Evolutionary conservation across 805 yeast genomes (phyloP), one percentile per base, ranked within the genome.

Genomic region (Kuraishia cidri): DNA sequence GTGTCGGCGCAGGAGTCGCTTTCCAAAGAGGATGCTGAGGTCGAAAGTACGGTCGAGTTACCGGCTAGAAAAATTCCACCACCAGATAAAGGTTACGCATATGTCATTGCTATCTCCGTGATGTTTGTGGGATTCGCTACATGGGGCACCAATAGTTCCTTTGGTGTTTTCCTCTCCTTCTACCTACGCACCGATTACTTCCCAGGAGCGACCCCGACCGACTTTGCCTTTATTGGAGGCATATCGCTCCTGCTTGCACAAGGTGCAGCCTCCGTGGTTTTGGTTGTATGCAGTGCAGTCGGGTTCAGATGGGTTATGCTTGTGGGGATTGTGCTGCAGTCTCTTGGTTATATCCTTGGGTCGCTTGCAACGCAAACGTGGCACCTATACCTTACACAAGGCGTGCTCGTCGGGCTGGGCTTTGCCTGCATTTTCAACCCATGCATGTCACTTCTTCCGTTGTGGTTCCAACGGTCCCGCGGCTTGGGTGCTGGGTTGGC

Each of bases 131-230:
- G n/a, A n/a, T 14, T 30, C 6, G 13, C 23, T 5, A 30, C 32
- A 18, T 79, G 86, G 85, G 87, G 87, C 6, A 64, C 75, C 42
- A 73, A 74, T 35, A 52, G 66, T 8, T 72, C 74, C n/a, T 79
- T 66, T 47, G 82, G 81, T 35, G 68, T 79, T 2, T 75, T 69
- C 40, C 56, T 79, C 27, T 60, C 76, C 2, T 64, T 56, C 39
- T 79, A 75, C 50, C 34, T 75, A 14, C 64, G 66, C 24, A 48
- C 66, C 31, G 52, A 63, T 15, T 56, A 62, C 1, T 75, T 70
- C 43, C 50, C 54, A 0, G 79, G 75, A 2, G 81, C 79, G 0
- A 51, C 64, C 2, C 60, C 65, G 20, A 51, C 66, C 33, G 79
- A 77, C 39, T 79, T 69, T 45, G 79, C 83, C 2, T 50, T 71